phyloP scores from a whole-genome alignment of 768 basidiomycete species.

The Amanita thiersii region DNA sequence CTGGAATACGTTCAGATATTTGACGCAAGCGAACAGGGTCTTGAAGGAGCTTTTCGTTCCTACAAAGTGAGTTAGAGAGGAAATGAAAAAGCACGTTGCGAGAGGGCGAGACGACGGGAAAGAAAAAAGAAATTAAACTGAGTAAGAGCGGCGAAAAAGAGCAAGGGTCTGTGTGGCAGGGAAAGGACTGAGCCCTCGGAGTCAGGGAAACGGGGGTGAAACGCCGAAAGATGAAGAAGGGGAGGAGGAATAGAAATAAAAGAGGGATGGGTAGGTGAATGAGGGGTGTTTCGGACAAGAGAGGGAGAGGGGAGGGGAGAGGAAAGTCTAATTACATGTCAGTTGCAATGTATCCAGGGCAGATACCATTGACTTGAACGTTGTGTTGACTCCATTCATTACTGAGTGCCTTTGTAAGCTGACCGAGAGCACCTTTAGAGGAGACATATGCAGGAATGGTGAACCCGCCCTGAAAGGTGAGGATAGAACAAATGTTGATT shows the following conservation, averaged over 20 bases:
- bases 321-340: slow-evolving; percentile 53
- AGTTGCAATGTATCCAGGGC: slow-evolving; percentile 83
- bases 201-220: too few relatives aligned
- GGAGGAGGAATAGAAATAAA: slow-evolving; percentile 7
- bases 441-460: slow-evolving; percentile 90
- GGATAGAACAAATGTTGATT: slow-evolving; percentile 63
- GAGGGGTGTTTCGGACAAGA: neutral
- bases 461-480: slow-evolving; percentile 54
- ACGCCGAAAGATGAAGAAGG: slow-evolving; percentile 4
- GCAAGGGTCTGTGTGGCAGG: slow-evolving; percentile 1
- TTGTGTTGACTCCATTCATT: slow-evolving; percentile 82
- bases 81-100: neutral
- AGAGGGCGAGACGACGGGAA: slow-evolving; percentile 3
- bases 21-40: slow-evolving; percentile 62
- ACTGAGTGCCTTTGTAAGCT: slow-evolving; percentile 81
- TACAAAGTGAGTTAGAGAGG: slow-evolving; percentile 11
- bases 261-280: too few relatives aligned
- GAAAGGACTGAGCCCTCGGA: too few relatives aligned
- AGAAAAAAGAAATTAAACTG: slow-evolving; percentile 6
- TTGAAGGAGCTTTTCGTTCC: slow-evolving; percentile 40
- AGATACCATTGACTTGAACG: slow-evolving; percentile 83
- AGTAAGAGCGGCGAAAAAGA: slow-evolving; percentile 6
- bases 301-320: neutral
- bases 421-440: slow-evolving; percentile 82
- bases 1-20: slow-evolving; percentile 69